These are phyloP conservation scores for Acanthamoeba healyi DNA, from an alignment of 208 protist species.

Conservation along the genomic window DNA sequence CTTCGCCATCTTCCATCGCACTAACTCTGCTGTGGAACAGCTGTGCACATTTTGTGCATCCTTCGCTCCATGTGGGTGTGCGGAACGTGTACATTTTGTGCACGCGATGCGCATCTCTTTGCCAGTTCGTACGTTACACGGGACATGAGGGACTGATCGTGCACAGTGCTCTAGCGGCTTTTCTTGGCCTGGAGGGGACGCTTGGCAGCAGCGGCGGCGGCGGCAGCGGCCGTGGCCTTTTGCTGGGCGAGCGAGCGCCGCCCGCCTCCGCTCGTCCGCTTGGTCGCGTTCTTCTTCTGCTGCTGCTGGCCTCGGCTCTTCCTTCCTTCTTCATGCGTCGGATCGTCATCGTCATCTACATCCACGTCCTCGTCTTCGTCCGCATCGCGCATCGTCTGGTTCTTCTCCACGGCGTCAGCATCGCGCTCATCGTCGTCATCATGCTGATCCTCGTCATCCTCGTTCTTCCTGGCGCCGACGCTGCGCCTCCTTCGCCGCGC, in stretches of 20 bases:
- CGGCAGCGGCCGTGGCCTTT: not conserved
- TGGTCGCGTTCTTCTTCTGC: conserved; percentile 6
- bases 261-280: not conserved
- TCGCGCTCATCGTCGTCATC: not conserved
- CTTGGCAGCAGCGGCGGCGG: not conserved
- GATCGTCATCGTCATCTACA: not conserved
- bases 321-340: not conserved
- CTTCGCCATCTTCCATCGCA: not conserved
- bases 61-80: too few species aligned
- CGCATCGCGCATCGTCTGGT: too few species aligned
- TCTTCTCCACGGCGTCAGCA: not conserved
- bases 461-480: not conserved
- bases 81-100: too few species aligned
- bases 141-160: too few species aligned
- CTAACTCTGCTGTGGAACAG: too few species aligned
- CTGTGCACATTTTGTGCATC: too few species aligned
- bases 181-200: conserved; percentile 1
- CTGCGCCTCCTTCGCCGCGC: not conserved
- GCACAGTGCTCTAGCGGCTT: too few species aligned
- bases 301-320: not conserved
- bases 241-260: not conserved
- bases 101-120: too few species aligned
- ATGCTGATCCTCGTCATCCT: not conserved
- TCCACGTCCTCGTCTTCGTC: not conserved
- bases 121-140: too few species aligned